These are phyloP conservation scores for Trypanosoma melophagium DNA, from an alignment of 208 protist genomes.

Conservation along the genomic window DNA sequence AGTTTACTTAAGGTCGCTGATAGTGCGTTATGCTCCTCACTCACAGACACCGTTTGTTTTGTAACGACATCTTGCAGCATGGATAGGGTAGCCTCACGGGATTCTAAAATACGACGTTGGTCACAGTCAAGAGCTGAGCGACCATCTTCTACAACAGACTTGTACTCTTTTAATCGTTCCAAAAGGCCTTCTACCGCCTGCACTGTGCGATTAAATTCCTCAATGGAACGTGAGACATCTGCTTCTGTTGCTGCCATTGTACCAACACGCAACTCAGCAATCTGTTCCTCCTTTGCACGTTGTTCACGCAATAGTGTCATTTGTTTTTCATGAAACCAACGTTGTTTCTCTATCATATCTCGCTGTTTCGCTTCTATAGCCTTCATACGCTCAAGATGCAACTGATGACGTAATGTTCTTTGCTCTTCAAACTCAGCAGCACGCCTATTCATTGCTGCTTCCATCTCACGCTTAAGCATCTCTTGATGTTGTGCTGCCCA, in stretches of 20 bases:
- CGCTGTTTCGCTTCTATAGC: constrained; percentile 55
- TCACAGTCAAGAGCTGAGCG: constrained; percentile 39
- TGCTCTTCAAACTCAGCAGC: constrained; percentile 64
- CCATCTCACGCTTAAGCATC: constrained; percentile 55
- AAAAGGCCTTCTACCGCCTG: constrained; percentile 37
- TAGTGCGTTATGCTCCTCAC: constrained; percentile 46
- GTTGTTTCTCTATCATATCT: constrained; percentile 50
- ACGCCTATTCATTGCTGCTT: constrained; percentile 45
- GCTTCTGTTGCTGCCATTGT: constrained; percentile 40
- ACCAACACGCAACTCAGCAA: constrained; percentile 49
- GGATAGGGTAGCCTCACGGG: constrained; percentile 37
- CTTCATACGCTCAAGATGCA: constrained; percentile 67
- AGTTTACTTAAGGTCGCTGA: constrained; percentile 46
- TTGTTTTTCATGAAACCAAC: constrained; percentile 53
- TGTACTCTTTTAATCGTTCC: constrained; percentile 46
- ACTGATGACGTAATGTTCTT: constrained; percentile 41
- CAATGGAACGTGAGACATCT: constrained; percentile 38
- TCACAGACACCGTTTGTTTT: constrained; percentile 45
- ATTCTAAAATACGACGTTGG: constrained; percentile 29
- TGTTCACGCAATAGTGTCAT: constrained; percentile 65
- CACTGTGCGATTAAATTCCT: constrained; percentile 38
- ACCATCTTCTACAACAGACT: constrained; percentile 41
- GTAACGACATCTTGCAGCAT: constrained; percentile 43
- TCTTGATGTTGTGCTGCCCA: constrained; percentile 71
- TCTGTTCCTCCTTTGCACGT: constrained; percentile 47